Evolutionary conservation across 1,139 yeast species (phyloP).

Genomic region (Geotrichum histeridarum): DNA sequence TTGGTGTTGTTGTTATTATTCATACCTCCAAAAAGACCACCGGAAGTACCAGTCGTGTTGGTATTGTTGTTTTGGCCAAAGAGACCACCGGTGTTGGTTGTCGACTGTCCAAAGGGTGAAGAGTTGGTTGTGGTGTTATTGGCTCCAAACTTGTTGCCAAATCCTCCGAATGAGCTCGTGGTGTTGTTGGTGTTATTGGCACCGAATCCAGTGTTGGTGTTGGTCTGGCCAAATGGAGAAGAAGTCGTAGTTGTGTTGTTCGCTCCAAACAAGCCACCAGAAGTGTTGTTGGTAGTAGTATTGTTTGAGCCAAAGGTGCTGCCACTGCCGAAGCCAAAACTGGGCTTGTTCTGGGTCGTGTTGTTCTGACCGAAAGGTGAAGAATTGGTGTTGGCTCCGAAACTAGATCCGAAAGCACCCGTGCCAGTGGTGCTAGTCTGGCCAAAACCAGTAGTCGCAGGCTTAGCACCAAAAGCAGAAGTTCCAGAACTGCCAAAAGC

Average conservation of each 20-base stretch:
- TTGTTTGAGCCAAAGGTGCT: conserved; percentile 3
- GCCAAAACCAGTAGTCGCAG: conserved; percentile 22
- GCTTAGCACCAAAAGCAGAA: conserved; percentile 28
- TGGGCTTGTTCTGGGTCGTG: background rate
- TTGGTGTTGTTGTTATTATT: conserved; percentile 20
- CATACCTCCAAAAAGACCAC: conserved; percentile 23
- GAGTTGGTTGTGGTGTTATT: conserved; percentile 9
- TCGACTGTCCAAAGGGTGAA: conserved; percentile 24
- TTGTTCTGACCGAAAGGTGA: conserved; percentile 12
- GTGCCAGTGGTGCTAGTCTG: conserved; percentile 22
- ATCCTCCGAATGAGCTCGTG: conserved; percentile 4
- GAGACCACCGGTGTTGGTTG: conserved; percentile 20
- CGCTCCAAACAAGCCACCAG: conserved; percentile 5
- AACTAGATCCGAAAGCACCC: conserved; percentile 27
- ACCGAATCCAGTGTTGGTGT: conserved; percentile 18
- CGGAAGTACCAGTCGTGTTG: conserved; percentile 25
- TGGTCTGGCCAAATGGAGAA: conserved; percentile 14
- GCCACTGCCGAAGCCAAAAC: conserved; percentile 12
- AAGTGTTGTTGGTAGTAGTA: conserved; percentile 11
- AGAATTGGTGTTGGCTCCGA: conserved; percentile 13
- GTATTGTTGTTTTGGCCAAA: conserved; percentile 21
- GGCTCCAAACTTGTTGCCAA: conserved; percentile 4
- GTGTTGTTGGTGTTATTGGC: conserved; percentile 16
- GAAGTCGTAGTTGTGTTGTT: conserved; percentile 6
- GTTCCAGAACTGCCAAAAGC: conserved; percentile 31